Conservation (phyloP, 805 yeast genomes). For the Kazachstania psychrophila region DNA sequence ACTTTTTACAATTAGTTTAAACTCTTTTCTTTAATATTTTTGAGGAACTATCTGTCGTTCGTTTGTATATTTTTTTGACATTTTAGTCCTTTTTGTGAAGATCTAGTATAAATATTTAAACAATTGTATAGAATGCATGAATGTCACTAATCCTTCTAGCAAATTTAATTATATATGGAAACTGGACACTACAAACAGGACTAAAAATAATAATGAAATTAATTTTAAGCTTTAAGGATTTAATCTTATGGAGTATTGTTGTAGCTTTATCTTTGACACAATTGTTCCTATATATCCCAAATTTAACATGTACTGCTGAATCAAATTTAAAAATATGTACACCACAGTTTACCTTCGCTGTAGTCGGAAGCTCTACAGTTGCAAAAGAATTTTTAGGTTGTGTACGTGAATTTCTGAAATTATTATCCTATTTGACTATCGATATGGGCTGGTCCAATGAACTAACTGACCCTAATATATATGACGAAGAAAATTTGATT, state of each 20-base stretch:
- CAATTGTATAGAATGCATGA: no score
- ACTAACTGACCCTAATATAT: constrained; percentile 9
- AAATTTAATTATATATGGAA: no score
- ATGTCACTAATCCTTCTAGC: no score
- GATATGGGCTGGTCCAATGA: constrained; percentile 23
- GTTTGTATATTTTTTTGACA: no score
- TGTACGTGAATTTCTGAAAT: constrained; percentile 19
- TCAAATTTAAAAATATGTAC: constrained; percentile 16
- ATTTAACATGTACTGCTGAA: constrained; percentile 17
- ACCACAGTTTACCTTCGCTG: constrained; percentile 22
- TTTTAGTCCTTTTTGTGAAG: no score
- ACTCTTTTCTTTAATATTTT: no score
- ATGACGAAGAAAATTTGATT: constrained; percentile 23
- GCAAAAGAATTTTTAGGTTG: constrained; percentile 19
- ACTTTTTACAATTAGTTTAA: no score
- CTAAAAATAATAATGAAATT: not conserved
- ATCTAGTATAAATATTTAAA: no score
- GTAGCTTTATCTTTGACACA: constrained; percentile 12
- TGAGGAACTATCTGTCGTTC: no score
- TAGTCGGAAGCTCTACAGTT: constrained; percentile 16
- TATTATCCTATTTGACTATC: constrained; percentile 24
- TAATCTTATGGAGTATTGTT: constrained; percentile 15
- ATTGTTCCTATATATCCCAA: constrained; percentile 19
- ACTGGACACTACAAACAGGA: no score
- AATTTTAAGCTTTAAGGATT: constrained; percentile 12